Percentiles rank a stretch among this genome's conserved stretches.
These are phyloP conservation scores for Diphasiastrum complanatum DNA, from an alignment of 83 land plant species.

Conservation along the genomic window DNA sequence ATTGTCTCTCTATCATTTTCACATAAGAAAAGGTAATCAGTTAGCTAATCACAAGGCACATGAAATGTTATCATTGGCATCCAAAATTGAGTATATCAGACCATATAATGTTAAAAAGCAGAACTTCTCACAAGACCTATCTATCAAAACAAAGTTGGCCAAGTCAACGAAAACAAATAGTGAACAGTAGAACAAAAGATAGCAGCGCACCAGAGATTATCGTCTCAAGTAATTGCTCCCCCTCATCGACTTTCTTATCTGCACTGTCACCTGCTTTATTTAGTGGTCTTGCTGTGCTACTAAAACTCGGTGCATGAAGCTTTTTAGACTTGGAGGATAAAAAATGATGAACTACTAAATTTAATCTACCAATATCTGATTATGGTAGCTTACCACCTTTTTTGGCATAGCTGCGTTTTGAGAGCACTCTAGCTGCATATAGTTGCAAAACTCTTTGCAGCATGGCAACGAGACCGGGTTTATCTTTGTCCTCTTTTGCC, in stretches of 20 bases:
- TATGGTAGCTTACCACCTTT: slow-evolving; percentile 43
- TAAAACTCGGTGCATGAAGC: background rate
- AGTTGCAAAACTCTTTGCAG: slow-evolving; percentile 85
- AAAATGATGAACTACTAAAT: background rate
- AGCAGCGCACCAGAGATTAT: slow-evolving; percentile 80
- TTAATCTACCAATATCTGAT: background rate
- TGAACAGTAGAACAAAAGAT: no score
- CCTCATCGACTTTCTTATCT: slow-evolving; percentile 46
- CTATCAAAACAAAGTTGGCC: no score
- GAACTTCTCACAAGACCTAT: no score
- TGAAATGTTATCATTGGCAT: no score
- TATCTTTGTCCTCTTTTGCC: slow-evolving; percentile 87
- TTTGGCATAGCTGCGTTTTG: slow-evolving; percentile 74
- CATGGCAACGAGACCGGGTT: slow-evolving; percentile 88
- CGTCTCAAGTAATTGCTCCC: slow-evolving; percentile 69
- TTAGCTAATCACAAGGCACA: no score
- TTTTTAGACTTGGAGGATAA: background rate
- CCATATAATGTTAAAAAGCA: no score
- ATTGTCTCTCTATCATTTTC: no score
- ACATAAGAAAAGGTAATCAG: no score
- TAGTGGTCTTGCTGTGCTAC: background rate
- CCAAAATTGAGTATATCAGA: no score
- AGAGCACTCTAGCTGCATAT: slow-evolving; percentile 67
- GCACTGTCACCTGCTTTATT: slow-evolving; percentile 4
- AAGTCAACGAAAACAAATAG: no score